Evolutionary conservation across 495 filamentous ascomycete species (phyloP).

Genomic region (Neurospora sp.): DNA sequence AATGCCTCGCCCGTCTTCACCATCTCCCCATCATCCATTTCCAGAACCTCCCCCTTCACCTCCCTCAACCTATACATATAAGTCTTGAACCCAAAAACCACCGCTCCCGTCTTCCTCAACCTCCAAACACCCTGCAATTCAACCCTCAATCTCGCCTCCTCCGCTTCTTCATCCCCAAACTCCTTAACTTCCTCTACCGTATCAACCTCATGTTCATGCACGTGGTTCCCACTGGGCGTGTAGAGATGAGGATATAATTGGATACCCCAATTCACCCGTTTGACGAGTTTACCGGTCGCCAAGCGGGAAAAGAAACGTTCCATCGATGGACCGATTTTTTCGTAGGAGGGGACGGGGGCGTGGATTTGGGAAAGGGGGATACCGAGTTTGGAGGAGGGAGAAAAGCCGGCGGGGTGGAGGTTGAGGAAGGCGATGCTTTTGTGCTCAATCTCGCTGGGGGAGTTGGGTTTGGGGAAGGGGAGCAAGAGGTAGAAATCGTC

Average conservation of each 20-base stretch:
- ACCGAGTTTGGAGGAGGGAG: constrained; percentile 53
- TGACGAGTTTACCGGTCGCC: constrained; percentile 43
- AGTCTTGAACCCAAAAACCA: constrained; percentile 74
- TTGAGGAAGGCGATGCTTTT: constrained; percentile 55
- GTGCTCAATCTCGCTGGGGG: constrained; percentile 42
- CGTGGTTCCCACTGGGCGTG: constrained; percentile 41
- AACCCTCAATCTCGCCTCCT: constrained; percentile 47
- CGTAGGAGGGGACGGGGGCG: constrained; percentile 57
- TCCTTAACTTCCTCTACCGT: constrained; percentile 23
- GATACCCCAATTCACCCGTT: constrained; percentile 56
- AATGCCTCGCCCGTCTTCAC: constrained; percentile 57
- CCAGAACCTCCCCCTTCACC: constrained; percentile 59
- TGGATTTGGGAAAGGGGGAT: constrained; percentile 58
- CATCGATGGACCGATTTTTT: constrained; percentile 66
- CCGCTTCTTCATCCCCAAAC: constrained; percentile 40
- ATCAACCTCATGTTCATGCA: constrained; percentile 21
- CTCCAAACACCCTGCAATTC: constrained; percentile 74
- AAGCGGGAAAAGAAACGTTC: constrained; percentile 60
- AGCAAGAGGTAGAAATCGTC: constrained; percentile 66
- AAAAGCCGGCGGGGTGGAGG: constrained; percentile 67
- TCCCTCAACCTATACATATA: constrained; percentile 60
- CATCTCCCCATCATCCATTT: constrained; percentile 54
- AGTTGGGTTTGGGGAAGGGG: not conserved
- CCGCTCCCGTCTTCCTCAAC: constrained; percentile 50
- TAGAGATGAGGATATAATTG: constrained; percentile 48